Conservation (phyloP, 2,329 filamentous ascomycete species). For the Ophiostoma himal-ulmi region DNA sequence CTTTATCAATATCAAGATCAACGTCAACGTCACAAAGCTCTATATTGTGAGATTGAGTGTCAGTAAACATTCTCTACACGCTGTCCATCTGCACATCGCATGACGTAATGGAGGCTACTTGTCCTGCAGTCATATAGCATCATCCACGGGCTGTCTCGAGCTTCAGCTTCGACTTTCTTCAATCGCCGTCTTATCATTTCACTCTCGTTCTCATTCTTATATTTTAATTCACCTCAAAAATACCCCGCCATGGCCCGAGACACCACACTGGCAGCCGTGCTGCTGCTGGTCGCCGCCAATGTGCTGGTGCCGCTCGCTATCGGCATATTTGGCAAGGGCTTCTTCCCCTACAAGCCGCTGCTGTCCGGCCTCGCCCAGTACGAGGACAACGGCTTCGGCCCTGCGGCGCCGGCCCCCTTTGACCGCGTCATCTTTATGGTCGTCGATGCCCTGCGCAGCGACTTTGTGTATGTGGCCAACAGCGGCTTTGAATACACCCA, state of each 20-base stretch:
- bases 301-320: conserved; percentile 69
- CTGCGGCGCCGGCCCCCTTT: conserved; percentile 64
- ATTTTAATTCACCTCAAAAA: too few relatives aligned
- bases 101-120: background rate
- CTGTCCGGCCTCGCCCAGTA: conserved; percentile 75
- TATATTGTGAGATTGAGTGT: background rate
- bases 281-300: conserved; percentile 62
- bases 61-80: background rate
- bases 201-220: background rate
- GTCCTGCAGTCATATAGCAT: background rate
- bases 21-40: background rate
- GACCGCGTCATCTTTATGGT: conserved; percentile 96
- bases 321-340: conserved; percentile 75
- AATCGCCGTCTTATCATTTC: background rate
- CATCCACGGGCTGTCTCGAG: background rate
- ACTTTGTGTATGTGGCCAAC: conserved; percentile 78
- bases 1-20: background rate
- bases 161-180: background rate
- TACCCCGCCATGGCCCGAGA: background rate
- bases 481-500: conserved; percentile 88
- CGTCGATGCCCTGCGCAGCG: conserved; percentile 80
- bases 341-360: conserved; percentile 97
- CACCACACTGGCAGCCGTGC: conserved; percentile 27
- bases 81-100: background rate
- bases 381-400: conserved; percentile 49